Evolutionary conservation across 2,329 filamentous ascomycete species (phyloP).

Genomic region (Colletotrichum lini): DNA sequence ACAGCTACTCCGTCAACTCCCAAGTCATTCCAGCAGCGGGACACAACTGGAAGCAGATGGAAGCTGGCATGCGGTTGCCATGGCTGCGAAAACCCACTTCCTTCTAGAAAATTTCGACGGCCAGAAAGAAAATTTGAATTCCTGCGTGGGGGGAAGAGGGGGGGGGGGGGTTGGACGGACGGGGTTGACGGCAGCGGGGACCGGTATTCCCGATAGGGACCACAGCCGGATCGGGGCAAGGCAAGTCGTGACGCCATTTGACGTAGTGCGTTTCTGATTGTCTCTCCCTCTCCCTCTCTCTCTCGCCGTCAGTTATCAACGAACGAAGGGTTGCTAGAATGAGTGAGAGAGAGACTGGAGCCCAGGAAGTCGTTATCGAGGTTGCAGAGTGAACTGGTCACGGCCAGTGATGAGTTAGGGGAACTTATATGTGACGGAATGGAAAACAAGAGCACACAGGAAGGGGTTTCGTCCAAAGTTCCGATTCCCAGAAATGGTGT

Average conservation of each 20-base stretch:
- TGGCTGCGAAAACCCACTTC: slow-evolving; percentile 8
- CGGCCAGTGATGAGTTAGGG: no score
- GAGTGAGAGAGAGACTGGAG: no score
- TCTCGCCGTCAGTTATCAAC: background rate
- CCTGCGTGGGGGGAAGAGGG: no score
- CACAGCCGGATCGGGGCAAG: slow-evolving; percentile 9
- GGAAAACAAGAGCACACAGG: background rate
- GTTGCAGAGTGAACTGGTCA: no score
- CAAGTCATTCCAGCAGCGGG: background rate
- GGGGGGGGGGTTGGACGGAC: background rate
- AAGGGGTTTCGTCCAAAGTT: background rate
- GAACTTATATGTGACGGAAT: background rate
- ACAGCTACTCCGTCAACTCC: background rate
- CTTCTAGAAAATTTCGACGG: slow-evolving; percentile 12
- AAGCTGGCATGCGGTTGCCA: slow-evolving; percentile 1
- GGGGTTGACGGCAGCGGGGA: background rate
- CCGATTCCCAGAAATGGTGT: background rate
- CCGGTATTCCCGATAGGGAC: background rate
- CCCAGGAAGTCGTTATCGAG: no score
- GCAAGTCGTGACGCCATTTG: slow-evolving; percentile 22
- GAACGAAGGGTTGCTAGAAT: background rate
- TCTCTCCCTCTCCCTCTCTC: no score
- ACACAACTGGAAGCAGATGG: background rate
- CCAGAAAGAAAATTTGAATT: slow-evolving; percentile 2
- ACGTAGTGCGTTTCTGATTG: background rate